A percentile compares a stretch with the other conserved stretches of the same genome.
Evolutionary conservation across 2,329 filamentous ascomycete genomes (phyloP).

Genomic region (Phialemoniopsis sp.): DNA sequence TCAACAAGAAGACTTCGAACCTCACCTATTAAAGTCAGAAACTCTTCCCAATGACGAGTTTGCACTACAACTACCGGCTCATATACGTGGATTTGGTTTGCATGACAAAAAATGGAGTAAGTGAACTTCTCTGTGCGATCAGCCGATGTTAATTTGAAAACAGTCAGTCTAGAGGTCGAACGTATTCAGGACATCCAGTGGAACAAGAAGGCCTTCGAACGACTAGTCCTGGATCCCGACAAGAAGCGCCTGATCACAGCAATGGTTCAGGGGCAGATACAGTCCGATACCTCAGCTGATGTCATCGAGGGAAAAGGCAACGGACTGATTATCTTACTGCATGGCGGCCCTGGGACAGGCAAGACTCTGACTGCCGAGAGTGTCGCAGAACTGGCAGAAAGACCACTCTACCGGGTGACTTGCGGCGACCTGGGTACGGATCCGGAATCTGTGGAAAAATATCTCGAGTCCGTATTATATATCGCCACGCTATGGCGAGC

Average conservation of each 20-base stretch:
- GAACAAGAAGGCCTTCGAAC: slow-evolving; percentile 11
- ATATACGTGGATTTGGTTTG: too few relatives aligned
- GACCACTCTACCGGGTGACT: slow-evolving; percentile 28
- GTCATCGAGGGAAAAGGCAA: not conserved
- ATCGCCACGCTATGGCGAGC: too few relatives aligned
- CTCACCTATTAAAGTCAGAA: too few relatives aligned
- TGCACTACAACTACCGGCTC: too few relatives aligned
- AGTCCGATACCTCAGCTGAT: not conserved
- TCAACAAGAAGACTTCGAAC: too few relatives aligned
- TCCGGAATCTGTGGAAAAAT: slow-evolving; percentile 19
- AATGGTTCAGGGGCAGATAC: not conserved
- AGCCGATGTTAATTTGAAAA: too few relatives aligned
- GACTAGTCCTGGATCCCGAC: slow-evolving; percentile 10
- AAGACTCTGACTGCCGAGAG: slow-evolving; percentile 30
- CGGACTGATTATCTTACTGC: slow-evolving; percentile 25
- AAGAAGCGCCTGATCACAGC: slow-evolving; percentile 4
- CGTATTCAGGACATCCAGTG: slow-evolving; percentile 4
- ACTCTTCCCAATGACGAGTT: too few relatives aligned
- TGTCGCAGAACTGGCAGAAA: slow-evolving; percentile 27
- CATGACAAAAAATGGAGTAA: too few relatives aligned
- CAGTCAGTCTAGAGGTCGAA: not conserved
- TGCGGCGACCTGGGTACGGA: slow-evolving; percentile 24
- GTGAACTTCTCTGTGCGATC: too few relatives aligned
- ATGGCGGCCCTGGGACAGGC: slow-evolving; percentile 27
- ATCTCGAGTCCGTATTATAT: slow-evolving; percentile 18